phyloP scores from a whole-genome alignment of 305 asterid species.

The Salvia sclarea region DNA sequence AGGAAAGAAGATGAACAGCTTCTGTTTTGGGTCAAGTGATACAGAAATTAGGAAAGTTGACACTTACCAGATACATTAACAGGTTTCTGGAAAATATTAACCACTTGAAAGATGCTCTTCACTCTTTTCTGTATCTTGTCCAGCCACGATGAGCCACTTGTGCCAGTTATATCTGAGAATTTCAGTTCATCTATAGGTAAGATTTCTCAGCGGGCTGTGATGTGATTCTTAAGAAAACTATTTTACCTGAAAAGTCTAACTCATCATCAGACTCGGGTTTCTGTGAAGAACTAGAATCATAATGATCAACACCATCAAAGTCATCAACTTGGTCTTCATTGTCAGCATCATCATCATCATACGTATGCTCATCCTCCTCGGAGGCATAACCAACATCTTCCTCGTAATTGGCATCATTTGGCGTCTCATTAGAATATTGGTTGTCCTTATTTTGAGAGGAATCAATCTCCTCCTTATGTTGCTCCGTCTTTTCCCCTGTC shows the following conservation, averaged over 20 bases:
- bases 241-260: constrained; percentile 62
- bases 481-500: constrained; percentile 74
- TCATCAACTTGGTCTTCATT: constrained; percentile 57
- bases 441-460: constrained; percentile 47
- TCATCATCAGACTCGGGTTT: constrained; percentile 78
- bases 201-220: constrained; percentile 27
- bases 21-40: constrained; percentile 27
- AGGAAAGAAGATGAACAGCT: constrained; percentile 31
- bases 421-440: constrained; percentile 48
- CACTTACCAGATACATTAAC: constrained; percentile 83
- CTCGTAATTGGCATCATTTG: constrained; percentile 51
- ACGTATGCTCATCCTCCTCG: constrained; percentile 63
- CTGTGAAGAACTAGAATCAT: constrained; percentile 59
- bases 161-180: constrained; percentile 56
- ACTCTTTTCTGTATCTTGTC: constrained; percentile 81
- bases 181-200: constrained; percentile 33
- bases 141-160: constrained; percentile 73
- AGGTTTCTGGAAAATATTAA: constrained; percentile 79
- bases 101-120: constrained; percentile 62
- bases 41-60: constrained; percentile 31
- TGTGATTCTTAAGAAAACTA: constrained; percentile 21
- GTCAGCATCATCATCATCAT: constrained; percentile 58
- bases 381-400: constrained; percentile 66
- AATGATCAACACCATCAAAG: constrained; percentile 55
- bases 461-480: constrained; percentile 51